A percentile compares a stretch with the other conserved stretches of the same genome.
These are phyloP conservation scores for Hypoxylon sp. DNA, from an alignment of 2,329 filamentous ascomycete genomes.

Conservation along the genomic window DNA sequence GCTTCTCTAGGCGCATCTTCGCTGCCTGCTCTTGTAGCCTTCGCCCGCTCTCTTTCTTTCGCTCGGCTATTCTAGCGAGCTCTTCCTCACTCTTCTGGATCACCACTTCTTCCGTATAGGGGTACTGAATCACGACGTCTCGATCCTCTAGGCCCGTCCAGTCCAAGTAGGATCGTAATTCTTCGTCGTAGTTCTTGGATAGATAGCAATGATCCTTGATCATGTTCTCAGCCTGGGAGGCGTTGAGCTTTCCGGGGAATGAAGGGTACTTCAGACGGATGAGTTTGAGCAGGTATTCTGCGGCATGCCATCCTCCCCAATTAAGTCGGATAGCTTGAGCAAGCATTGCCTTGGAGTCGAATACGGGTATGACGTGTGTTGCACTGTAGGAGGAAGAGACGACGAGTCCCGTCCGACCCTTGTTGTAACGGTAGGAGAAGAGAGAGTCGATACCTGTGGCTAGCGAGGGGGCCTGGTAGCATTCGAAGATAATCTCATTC, in stretches of 20 bases:
- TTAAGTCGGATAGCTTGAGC: slow-evolving; percentile 89
- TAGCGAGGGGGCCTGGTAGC: slow-evolving; percentile 89
- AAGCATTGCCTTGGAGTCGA: slow-evolving; percentile 86
- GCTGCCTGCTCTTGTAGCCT: slow-evolving; percentile 94
- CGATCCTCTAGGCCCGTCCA: slow-evolving; percentile 93
- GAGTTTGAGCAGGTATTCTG: slow-evolving; percentile 92
- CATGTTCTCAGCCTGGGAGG: slow-evolving; percentile 88
- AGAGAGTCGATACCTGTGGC: slow-evolving; percentile 96
- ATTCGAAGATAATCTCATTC: slow-evolving; percentile 97
- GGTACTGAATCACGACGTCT: slow-evolving; percentile 90
- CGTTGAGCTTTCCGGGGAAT: slow-evolving; percentile 86
- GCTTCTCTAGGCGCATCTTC: slow-evolving; percentile 94
- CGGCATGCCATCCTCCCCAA: slow-evolving; percentile 91
- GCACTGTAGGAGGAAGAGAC: slow-evolving; percentile 93
- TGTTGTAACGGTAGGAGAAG: slow-evolving; percentile 95
- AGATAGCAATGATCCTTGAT: slow-evolving; percentile 91
- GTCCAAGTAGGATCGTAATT: slow-evolving; percentile 82
- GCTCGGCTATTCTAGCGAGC: slow-evolving; percentile 87
- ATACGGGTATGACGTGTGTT: slow-evolving; percentile 93
- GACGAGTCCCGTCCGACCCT: slow-evolving; percentile 86
- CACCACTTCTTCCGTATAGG: slow-evolving; percentile 90
- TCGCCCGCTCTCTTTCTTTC: slow-evolving; percentile 93
- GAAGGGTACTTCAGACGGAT: slow-evolving; percentile 91
- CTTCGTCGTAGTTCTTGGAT: slow-evolving; percentile 83
- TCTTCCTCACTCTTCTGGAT: slow-evolving; percentile 96